Evolutionary conservation across 495 filamentous ascomycete species (phyloP).

Genomic region (Tuber brumale): DNA sequence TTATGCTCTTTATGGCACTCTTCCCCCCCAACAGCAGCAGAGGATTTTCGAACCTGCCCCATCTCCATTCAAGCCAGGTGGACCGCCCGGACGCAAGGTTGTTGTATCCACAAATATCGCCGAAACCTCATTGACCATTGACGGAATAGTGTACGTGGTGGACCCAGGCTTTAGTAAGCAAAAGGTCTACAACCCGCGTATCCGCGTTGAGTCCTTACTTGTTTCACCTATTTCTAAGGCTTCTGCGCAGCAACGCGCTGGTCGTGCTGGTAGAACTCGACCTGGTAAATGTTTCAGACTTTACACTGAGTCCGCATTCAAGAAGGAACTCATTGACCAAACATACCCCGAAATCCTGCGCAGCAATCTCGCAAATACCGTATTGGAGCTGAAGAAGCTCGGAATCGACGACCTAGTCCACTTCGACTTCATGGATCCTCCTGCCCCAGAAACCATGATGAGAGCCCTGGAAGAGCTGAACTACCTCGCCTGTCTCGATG

Average conservation of each 20-base stretch:
- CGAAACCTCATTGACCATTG: slow-evolving; percentile 94
- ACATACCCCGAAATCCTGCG: slow-evolving; percentile 93
- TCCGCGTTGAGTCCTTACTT: slow-evolving; percentile 89
- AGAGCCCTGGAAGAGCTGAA: slow-evolving; percentile 96
- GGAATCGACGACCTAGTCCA: slow-evolving; percentile 94
- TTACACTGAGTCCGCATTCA: slow-evolving; percentile 94
- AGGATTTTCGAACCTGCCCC: slow-evolving; percentile 89
- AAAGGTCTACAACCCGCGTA: slow-evolving; percentile 96
- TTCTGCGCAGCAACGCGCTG: slow-evolving; percentile 94
- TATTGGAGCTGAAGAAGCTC: slow-evolving; percentile 94
- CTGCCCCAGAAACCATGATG: slow-evolving; percentile 97
- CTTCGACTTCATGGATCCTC: slow-evolving; percentile 98
- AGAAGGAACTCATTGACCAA: slow-evolving; percentile 94
- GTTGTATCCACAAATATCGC: slow-evolving; percentile 97
- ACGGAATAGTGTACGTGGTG: slow-evolving; percentile 98
- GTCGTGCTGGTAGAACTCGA: slow-evolving; percentile 95
- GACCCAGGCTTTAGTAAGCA: slow-evolving; percentile 99
- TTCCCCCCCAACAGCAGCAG: slow-evolving; percentile 89
- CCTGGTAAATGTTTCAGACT: slow-evolving; percentile 97
- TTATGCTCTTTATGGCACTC: slow-evolving; percentile 88
- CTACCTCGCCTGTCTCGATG: slow-evolving; percentile 91
- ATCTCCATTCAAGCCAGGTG: slow-evolving; percentile 61
- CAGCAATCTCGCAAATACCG: slow-evolving; percentile 88
- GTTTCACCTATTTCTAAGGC: slow-evolving; percentile 97
- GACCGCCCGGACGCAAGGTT: slow-evolving; percentile 83